Conservation (phyloP, 139 green algal species). For the Axilococcus clingmanii region DNA sequence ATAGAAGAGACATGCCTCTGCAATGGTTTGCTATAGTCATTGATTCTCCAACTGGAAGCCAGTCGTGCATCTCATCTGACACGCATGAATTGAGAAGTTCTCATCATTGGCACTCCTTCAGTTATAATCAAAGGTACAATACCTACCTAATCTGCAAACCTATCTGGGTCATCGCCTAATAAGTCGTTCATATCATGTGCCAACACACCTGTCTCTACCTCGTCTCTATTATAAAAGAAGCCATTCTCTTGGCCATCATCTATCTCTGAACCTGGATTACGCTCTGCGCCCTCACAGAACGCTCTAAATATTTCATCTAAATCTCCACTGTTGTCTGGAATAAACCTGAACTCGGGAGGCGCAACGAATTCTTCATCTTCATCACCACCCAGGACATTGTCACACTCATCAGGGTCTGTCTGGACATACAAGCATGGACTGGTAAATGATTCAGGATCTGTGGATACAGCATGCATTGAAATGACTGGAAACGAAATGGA, state of each 20-base stretch:
- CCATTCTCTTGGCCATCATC: slow-evolving; percentile 9
- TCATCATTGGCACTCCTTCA: slow-evolving; percentile 20
- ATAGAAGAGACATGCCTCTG: slow-evolving; percentile 31
- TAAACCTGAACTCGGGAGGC: slow-evolving; percentile 6
- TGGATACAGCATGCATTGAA: slow-evolving; percentile 20
- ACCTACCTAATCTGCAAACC: slow-evolving; percentile 12
- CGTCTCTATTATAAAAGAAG: slow-evolving; percentile 18
- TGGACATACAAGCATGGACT: slow-evolving; percentile 21
- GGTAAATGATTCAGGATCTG: neutral
- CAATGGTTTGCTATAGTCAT: neutral
- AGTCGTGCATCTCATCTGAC: slow-evolving; percentile 25
- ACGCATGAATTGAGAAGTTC: slow-evolving; percentile 35
- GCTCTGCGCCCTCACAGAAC: slow-evolving; percentile 25
- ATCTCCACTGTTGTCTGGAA: slow-evolving; percentile 6
- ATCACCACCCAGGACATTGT: neutral
- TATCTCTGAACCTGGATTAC: slow-evolving; percentile 22
- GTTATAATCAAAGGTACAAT: neutral
- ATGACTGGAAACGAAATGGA: slow-evolving; percentile 14
- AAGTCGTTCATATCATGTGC: slow-evolving; percentile 4
- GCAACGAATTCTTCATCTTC: slow-evolving; percentile 1
- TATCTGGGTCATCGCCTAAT: slow-evolving; percentile 5
- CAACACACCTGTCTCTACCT: neutral
- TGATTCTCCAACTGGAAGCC: neutral
- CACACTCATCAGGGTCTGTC: slow-evolving; percentile 7
- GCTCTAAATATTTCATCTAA: slow-evolving; percentile 23